Conservation (phyloP, 192 early-diverging fungal genomes). For the Funneliformis mosseae region DNA sequence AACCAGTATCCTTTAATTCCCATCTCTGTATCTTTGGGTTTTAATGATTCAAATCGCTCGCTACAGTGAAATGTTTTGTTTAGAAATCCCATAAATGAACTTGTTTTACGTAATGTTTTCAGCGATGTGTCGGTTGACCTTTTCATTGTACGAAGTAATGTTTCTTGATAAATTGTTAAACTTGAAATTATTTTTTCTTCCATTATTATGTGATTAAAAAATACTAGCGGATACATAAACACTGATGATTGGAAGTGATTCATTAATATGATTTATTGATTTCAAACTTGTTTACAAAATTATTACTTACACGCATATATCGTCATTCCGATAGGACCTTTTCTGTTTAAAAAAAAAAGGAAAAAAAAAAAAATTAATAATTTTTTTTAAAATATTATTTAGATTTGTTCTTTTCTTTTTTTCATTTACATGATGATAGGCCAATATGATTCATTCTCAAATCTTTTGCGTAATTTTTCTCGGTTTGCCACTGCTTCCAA, state of each 20-base stretch:
- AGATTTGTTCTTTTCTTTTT: too few relatives aligned
- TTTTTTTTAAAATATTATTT: too few relatives aligned
- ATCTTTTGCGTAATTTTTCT: constrained; percentile 1
- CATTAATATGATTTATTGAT: background rate
- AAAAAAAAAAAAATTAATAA: too few relatives aligned
- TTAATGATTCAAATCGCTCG: background rate
- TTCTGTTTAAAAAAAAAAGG: background rate
- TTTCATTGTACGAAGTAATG: background rate
- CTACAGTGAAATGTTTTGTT: background rate
- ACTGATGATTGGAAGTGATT: background rate
- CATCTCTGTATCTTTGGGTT: background rate
- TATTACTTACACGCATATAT: background rate
- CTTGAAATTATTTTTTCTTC: background rate
- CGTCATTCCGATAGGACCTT: background rate
- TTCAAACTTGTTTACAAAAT: background rate
- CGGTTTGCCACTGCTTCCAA: too few relatives aligned
- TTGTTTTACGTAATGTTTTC: background rate
- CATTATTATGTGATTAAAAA: background rate
- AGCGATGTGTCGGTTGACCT: background rate
- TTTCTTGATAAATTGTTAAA: constrained; percentile 6
- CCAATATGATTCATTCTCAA: background rate
- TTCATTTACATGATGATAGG: too few relatives aligned
- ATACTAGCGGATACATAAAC: background rate
- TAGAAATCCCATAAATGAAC: background rate
- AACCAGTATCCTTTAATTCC: constrained; percentile 22